These are phyloP conservation scores for Sugiyamaella lignohabitans DNA, from an alignment of 805 yeast species.

Conservation along the genomic window DNA sequence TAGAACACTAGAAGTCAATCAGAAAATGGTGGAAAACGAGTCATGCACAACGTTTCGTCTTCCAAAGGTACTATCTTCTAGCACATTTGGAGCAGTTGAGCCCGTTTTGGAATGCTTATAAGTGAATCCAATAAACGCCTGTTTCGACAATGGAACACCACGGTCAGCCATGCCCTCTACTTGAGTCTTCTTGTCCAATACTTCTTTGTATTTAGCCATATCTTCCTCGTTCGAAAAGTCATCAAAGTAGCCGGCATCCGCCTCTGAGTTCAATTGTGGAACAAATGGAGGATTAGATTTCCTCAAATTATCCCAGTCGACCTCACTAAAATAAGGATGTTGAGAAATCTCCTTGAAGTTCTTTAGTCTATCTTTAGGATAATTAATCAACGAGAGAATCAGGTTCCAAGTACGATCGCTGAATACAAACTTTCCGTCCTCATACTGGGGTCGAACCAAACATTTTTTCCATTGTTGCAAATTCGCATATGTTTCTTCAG, in stretches of 20 bases:
- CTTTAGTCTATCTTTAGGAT: slow-evolving; percentile 67
- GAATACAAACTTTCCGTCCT: slow-evolving; percentile 85
- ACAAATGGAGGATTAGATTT: slow-evolving; percentile 83
- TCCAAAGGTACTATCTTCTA: slow-evolving; percentile 13
- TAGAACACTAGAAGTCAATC: too few species aligned
- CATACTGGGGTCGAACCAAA: slow-evolving; percentile 82
- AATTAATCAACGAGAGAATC: slow-evolving; percentile 70
- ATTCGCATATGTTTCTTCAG: slow-evolving; percentile 92
- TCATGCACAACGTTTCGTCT: slow-evolving; percentile 9
- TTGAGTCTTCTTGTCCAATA: slow-evolving; percentile 82
- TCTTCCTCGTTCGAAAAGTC: slow-evolving; percentile 94
- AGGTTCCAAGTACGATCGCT: slow-evolving; percentile 96
- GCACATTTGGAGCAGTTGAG: slow-evolving; percentile 10
- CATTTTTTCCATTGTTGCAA: slow-evolving; percentile 89
- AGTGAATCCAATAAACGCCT: slow-evolving; percentile 89
- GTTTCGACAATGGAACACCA: slow-evolving; percentile 48
- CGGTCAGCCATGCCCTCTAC: slow-evolving; percentile 73
- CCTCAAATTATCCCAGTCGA: slow-evolving; percentile 70
- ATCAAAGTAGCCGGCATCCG: slow-evolving; percentile 98
- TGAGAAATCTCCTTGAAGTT: slow-evolving; percentile 74
- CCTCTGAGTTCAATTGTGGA: slow-evolving; percentile 94
- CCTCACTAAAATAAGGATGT: slow-evolving; percentile 77
- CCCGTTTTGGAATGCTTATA: slow-evolving; percentile 63
- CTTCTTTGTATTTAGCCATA: slow-evolving; percentile 97
- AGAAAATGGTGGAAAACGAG: slow-evolving; percentile 21